Base-by-base conservation (phyloP, 2,329 filamentous ascomycete genomes). In the Chaetomium sp. region DNA sequence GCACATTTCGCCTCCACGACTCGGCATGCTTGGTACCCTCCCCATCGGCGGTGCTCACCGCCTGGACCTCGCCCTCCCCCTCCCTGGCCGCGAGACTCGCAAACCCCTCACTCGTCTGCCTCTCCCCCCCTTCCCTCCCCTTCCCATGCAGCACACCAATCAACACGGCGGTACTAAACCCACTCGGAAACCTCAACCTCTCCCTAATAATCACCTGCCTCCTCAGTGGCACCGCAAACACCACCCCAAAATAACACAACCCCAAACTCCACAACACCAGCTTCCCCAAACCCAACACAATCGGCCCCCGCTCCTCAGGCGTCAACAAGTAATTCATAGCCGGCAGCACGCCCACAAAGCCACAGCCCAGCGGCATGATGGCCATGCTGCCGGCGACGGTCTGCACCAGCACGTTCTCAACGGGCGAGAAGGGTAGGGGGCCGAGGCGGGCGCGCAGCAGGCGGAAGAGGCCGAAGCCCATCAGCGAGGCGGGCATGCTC, bases 341-440 rank as follows among this genome's bases (percentile, higher is more conserved):
- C 1, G 95, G 95, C 72, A 85, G 81, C 9, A 98, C 93, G 5
- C 94, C 94, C 21, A 98, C 94, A 74, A 98, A 97, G 1, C 95
- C 95, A 72, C 94, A 96, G 0, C 94, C 94, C 12, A 99, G 80
- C 0, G 95, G 95, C 92, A 98, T 98, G 5, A 96, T 96, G 0
- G 94, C 95, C 77, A 98, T 96, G 19, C 91, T 91, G 12, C 95
- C 94, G 1, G 95, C 94, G 4, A 99, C 95, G 0, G 92, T 97
- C 79, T 99, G 95, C 12, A 99, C 91, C 25, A 99, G 83, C 4
- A 99, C 95, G 75, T 99, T 99, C 78, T 99, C 94, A 12, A 98
- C 90, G 0, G 95, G 93, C 4, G 90, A 92, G 73, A 99, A 99
- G 0, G 93, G 93, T 12, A 65, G 54, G 62, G 90, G 87, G 31